Evolutionary conservation across 306 rosid species (phyloP).

Genomic region (Quercus glauca): DNA sequence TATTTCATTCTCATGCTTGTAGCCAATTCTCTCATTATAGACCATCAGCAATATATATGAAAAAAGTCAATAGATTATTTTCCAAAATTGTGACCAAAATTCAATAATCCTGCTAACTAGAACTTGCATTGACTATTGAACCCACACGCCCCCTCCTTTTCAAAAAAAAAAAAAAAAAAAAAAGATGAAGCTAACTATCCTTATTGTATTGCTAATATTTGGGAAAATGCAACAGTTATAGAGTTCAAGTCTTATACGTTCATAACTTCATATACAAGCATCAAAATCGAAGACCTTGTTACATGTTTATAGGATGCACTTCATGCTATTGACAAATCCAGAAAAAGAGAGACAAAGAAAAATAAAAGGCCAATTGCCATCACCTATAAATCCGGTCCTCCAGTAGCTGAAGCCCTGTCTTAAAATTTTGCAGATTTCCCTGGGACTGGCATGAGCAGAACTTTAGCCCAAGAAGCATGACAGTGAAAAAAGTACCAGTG

Average conservation of each 20-base stretch:
- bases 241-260: neutral
- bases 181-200: neutral
- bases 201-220: neutral
- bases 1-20: neutral
- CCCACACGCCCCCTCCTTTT: too few relatives aligned
- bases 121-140: neutral
- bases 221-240: neutral
- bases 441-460: constrained; percentile 94
- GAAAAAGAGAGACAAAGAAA: constrained; percentile 7
- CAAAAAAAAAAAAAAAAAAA: neutral
- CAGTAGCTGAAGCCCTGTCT: constrained; percentile 83
- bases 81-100: neutral
- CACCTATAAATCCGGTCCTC: constrained; percentile 92
- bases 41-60: neutral
- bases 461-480: constrained; percentile 96
- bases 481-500: constrained; percentile 87
- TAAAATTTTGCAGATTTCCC: constrained; percentile 78
- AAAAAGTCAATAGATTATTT: neutral
- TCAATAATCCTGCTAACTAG: neutral
- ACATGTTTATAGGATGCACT: neutral
- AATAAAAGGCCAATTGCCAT: constrained; percentile 22
- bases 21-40: neutral
- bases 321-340: neutral
- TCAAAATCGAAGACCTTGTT: neutral
- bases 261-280: neutral